Evolutionary conservation across 768 basidiomycete genomes (phyloP), one percentile per base, ranked within the genome.

Genomic region (Phanerochaete sordida): DNA sequence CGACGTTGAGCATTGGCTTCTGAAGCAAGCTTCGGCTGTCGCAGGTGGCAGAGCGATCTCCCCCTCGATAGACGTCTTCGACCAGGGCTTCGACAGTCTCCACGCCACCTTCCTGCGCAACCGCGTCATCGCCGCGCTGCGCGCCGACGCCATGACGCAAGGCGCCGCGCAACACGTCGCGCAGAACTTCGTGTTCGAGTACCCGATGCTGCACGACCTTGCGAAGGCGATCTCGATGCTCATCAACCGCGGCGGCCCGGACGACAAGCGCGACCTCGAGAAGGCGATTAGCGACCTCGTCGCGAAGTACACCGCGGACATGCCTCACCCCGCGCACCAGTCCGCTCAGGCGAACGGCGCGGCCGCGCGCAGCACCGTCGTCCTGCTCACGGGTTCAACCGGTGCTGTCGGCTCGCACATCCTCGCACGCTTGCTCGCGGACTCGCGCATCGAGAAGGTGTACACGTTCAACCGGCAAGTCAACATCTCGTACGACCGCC

Each of bases 351-450:
- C 15, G 28, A 58, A 53, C 33, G 28, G 54, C n/a, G 1, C 56
- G 56, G 33, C 46, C 26, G 4, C 4, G 15, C 26, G 15, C n/a
- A 49, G 43, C 6, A 64, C 64, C 33, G 67, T 69, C 13, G 68
- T 73, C 2, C 63, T 74, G 13, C 47, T 74, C 48, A 74, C 73
- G 3, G 73, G 73, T 8, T 69, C 72, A 2, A 74, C 72, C 19
- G 73, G 73, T 3, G 65, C 64, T 4, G 60, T 74, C 16, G 73
- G 73, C 9, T 59, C 66, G 21, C 64, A 73, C 23, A 55, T 72
- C 21, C 65, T 74, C 23, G 63, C 59, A 1, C 21, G 27, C 15
- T 28, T 64, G 43, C 59, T 64, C 24, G 27, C 16, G 3, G 56
- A 64, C 30, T 37, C 56, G 33, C 31, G 37, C 12, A 28, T 61